phyloP scores from a whole-genome alignment of 2,329 filamentous ascomycete genomes.

The Fusarium marasasianum region DNA sequence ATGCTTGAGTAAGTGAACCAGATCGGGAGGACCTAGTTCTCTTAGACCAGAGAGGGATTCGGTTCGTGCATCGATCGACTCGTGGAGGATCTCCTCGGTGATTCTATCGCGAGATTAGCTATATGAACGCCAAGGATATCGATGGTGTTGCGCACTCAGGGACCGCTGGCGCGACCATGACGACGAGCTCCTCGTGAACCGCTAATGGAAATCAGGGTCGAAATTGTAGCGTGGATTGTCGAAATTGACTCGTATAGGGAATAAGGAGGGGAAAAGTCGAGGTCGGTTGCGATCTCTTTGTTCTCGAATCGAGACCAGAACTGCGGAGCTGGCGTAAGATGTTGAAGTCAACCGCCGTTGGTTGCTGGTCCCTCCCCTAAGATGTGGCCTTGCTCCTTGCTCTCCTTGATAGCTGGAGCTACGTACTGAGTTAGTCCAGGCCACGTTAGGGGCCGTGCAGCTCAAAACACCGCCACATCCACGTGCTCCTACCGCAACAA shows the following conservation, averaged over 20 bases:
- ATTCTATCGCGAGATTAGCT: constrained; percentile 67
- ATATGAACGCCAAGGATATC: constrained; percentile 1
- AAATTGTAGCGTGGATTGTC: neutral
- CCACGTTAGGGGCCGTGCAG: constrained; percentile 29
- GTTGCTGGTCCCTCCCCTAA: constrained; percentile 44
- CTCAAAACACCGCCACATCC: constrained; percentile 41
- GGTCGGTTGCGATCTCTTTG: constrained; percentile 17
- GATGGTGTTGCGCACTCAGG: constrained; percentile 67
- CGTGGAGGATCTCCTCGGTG: constrained; percentile 91
- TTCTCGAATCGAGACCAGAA: constrained; percentile 7
- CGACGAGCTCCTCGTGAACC: constrained; percentile 44
- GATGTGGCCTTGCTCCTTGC: constrained; percentile 41
- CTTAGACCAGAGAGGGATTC: constrained; percentile 86
- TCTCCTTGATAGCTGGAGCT: constrained; percentile 41
- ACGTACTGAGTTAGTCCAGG: constrained; percentile 30
- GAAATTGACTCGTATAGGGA: neutral
- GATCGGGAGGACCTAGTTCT: constrained; percentile 93
- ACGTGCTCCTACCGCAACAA: constrained; percentile 25
- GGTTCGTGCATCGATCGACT: constrained; percentile 91
- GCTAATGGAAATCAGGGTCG: neutral
- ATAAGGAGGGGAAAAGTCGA: neutral
- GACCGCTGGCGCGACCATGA: constrained; percentile 78
- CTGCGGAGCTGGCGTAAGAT: constrained; percentile 35
- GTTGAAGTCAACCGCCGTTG: constrained; percentile 28
- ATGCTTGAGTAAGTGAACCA: constrained; percentile 92